These are phyloP conservation scores for Paecilomyces formosus DNA, from an alignment of 2,329 filamentous ascomycete species.

Conservation along the genomic window DNA sequence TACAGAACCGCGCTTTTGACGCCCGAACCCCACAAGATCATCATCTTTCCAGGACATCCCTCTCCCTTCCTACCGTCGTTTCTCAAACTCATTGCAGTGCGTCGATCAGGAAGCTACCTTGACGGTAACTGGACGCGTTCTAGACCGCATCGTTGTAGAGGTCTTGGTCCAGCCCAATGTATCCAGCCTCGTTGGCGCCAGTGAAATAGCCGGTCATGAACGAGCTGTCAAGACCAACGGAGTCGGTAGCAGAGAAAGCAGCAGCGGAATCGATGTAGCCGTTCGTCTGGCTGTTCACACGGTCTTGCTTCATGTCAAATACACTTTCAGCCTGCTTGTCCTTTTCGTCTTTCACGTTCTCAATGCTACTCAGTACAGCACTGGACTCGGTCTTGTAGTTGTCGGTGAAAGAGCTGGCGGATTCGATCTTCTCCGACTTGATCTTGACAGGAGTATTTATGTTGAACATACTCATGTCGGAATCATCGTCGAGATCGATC, in stretches of 20 bases:
- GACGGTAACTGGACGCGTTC: neutral
- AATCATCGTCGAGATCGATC: neutral
- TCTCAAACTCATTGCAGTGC: neutral
- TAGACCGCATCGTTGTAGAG: neutral
- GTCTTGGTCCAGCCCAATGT: neutral
- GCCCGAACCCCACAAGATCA: too few species aligned
- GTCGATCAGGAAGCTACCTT: neutral
- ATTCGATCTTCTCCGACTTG: neutral
- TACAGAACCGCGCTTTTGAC: too few species aligned
- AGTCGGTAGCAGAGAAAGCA: neutral
- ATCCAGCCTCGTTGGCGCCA: neutral
- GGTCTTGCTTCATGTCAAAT: neutral
- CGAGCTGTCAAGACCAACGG: neutral
- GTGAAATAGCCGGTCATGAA: neutral
- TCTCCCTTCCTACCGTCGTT: neutral
- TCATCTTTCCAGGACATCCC: neutral
- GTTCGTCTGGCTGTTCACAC: neutral
- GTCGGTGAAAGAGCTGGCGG: neutral
- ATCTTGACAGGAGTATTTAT: neutral
- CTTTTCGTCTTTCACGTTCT: neutral
- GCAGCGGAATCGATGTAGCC: neutral
- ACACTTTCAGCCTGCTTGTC: constrained; percentile 50
- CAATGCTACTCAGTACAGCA: neutral
- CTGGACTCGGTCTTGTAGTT: neutral
- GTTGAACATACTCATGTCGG: neutral